Percentiles rank a stretch among this genome's conserved stretches.
Evolutionary conservation across 2,329 filamentous ascomycete species (phyloP).

Genomic region (Lojkania enalia): DNA sequence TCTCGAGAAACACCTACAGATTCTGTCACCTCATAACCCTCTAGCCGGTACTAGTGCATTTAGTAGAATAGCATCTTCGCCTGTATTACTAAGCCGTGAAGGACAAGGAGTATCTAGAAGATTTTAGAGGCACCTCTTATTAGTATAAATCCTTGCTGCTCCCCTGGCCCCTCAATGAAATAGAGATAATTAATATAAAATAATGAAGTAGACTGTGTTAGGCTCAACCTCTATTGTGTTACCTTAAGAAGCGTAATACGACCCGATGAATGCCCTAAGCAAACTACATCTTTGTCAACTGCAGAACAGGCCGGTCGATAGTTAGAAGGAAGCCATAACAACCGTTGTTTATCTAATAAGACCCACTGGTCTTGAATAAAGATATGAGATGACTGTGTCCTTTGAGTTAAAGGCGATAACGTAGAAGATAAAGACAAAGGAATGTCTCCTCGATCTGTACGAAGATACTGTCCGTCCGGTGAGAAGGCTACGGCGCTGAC

Average conservation of each 20-base stretch:
- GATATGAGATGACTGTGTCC: conserved; percentile 4
- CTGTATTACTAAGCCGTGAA: background rate
- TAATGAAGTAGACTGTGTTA: background rate
- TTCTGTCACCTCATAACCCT: background rate
- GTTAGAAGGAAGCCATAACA: conserved; percentile 17
- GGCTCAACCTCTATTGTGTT: background rate
- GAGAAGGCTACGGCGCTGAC: conserved; percentile 7
- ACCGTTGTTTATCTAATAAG: conserved; percentile 10
- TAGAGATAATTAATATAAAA: background rate
- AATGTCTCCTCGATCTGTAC: conserved; percentile 10
- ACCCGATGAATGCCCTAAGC: conserved; percentile 14
- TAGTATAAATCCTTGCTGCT: background rate
- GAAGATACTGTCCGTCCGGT: conserved; percentile 10
- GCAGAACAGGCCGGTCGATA: conserved; percentile 9
- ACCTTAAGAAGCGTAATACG: conserved; percentile 13
- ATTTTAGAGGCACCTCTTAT: background rate
- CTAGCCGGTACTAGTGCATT: background rate
- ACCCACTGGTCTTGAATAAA: conserved; percentile 15
- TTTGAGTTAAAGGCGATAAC: conserved; percentile 6
- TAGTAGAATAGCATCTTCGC: background rate
- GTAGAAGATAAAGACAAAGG: conserved; percentile 4
- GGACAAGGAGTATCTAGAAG: background rate
- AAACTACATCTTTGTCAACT: conserved; percentile 11
- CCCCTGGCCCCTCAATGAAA: too few relatives aligned
- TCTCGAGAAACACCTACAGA: background rate